Evolutionary conservation across 768 basidiomycete genomes (phyloP), one percentile per base, ranked within the genome.

Genomic region (Russula sp.): DNA sequence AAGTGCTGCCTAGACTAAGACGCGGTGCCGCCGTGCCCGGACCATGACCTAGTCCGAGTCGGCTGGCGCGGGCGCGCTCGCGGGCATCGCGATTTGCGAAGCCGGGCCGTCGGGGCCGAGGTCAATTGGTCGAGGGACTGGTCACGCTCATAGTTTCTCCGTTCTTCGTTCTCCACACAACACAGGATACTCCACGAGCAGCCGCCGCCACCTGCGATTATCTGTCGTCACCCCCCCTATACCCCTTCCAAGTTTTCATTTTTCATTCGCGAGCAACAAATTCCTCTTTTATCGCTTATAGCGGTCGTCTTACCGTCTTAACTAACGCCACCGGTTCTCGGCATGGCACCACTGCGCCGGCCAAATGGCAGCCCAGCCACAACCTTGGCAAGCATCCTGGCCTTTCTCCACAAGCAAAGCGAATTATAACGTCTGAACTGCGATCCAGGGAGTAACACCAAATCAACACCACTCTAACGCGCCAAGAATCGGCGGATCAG

Each of bases 401-500:
- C 8, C 22, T 53, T 27, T 39, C 40, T 64, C 52, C 16, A 27
- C 22, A 34, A 62, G 34, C 45, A 48, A 22, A 59, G 57, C 57
- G 54, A 45, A 22, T 54, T 14, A n/a, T 51, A 44, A 52, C 32
- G 10, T 20, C 9, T 31, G 11, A n/a, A 53, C n/a, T 48, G 42
- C 53, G 20, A 18, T 50, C 11, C 52, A 61, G 57, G 7, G 32
- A 50, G 16, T 58, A 18, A 34, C 54, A 6, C 48, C 53, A 22
- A 22, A 16, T 8, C 6, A 31, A 5, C 53, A 58, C 37, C 48
- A 35, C 20, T 48, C 54, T 7, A 44, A 40, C 47, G 49, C 48
- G 14, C 67, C 67, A 27, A 64, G 45, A 27, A 61, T 68, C 14
- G 62, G 42, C 40, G 67, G 67, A 27, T 68, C 67, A 27, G 59